Conservation (phyloP, 2,329 filamentous ascomycete species). For the Nigrograna mackinnonii region DNA sequence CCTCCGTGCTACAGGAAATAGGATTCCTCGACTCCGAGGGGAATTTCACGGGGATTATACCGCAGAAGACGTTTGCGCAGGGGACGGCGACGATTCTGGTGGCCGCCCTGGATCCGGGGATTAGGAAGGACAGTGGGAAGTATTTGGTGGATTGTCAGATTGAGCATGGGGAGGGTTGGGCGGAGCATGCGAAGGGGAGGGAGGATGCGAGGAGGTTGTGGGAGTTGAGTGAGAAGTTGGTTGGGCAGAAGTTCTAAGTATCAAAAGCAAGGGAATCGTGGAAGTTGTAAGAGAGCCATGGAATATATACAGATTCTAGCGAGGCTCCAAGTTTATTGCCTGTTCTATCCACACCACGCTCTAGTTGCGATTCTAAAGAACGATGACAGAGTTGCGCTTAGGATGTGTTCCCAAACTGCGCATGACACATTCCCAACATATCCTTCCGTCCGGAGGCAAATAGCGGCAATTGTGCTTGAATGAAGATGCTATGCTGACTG, state of each 20-base stretch:
- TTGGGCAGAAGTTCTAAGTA: slow-evolving; percentile 5
- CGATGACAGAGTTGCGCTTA: too few relatives aligned
- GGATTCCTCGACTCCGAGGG: slow-evolving; percentile 6
- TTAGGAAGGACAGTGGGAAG: slow-evolving; percentile 5
- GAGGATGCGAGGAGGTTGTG: slow-evolving; percentile 9
- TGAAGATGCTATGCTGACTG: too few relatives aligned
- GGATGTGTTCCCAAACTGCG: too few relatives aligned
- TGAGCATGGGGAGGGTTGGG: not conserved
- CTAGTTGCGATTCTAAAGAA: too few relatives aligned
- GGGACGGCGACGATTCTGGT: slow-evolving; percentile 8
- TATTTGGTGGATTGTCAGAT: slow-evolving; percentile 12
- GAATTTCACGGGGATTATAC: slow-evolving; percentile 1
- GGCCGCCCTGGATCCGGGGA: slow-evolving; percentile 11
- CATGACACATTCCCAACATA: too few relatives aligned
- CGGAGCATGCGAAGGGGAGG: not conserved
- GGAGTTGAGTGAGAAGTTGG: slow-evolving; percentile 10
- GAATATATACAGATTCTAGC: not conserved
- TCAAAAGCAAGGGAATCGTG: not conserved
- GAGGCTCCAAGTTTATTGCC: too few relatives aligned
- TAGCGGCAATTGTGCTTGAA: too few relatives aligned
- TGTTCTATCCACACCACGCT: too few relatives aligned
- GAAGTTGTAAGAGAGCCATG: not conserved
- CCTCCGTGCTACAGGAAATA: slow-evolving; percentile 1
- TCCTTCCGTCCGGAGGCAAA: too few relatives aligned
- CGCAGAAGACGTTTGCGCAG: slow-evolving; percentile 7